These are phyloP conservation scores for Tolypocladium sp. DNA, from an alignment of 2,329 filamentous ascomycete genomes.

Conservation along the genomic window DNA sequence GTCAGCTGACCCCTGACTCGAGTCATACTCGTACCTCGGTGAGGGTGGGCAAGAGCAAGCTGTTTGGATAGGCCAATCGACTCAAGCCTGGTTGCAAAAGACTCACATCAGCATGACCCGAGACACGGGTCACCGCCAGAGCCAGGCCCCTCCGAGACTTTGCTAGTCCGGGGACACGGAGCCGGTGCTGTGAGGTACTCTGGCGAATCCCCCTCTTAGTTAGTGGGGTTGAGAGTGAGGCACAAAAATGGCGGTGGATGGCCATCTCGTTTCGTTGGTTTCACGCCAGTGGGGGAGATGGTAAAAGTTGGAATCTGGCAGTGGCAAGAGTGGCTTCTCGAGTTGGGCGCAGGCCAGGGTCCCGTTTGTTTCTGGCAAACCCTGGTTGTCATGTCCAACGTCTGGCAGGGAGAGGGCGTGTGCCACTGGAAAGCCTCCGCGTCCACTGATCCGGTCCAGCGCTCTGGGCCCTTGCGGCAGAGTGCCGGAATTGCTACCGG, in stretches of 20 bases:
- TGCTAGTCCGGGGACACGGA: background rate
- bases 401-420: background rate
- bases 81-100: background rate
- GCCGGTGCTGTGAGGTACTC: background rate
- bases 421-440: background rate
- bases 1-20: background rate
- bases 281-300: background rate
- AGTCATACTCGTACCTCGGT: background rate
- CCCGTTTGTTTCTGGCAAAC: background rate
- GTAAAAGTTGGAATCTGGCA: background rate
- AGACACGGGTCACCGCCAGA: background rate
- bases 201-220: background rate
- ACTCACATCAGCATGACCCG: background rate
- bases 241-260: background rate
- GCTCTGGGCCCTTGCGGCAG: constrained; percentile 13
- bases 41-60: background rate
- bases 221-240: background rate
- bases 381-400: background rate
- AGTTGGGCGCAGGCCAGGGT: background rate
- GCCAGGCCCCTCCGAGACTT: background rate
- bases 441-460: constrained; percentile 4
- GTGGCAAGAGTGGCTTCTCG: background rate
- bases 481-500: constrained; percentile 20
- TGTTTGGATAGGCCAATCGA: background rate
- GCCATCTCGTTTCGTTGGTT: background rate